phyloP scores from a whole-genome alignment of 306 rosid species.

The Cyclanthera cordifolia region DNA sequence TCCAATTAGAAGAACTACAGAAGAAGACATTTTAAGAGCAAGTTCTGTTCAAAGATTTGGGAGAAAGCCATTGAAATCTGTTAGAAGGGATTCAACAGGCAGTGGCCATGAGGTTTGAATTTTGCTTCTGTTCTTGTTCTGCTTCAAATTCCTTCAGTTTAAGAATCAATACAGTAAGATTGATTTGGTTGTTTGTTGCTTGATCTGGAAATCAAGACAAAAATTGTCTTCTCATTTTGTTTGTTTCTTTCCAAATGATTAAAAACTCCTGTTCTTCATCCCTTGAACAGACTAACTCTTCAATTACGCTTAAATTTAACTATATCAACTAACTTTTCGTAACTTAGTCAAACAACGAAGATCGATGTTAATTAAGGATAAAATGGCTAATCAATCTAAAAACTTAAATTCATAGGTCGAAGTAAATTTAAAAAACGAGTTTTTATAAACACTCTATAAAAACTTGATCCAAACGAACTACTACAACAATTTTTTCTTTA shows the following conservation, averaged over 20 bases:
- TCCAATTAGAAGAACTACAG: slow-evolving; percentile 74
- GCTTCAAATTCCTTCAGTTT: neutral
- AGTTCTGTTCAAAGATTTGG: slow-evolving; percentile 60
- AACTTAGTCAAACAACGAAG: no score
- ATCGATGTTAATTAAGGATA: no score
- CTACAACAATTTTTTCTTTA: no score
- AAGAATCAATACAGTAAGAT: neutral
- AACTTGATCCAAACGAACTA: no score
- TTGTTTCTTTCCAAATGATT: neutral
- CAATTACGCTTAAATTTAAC: no score
- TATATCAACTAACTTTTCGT: no score
- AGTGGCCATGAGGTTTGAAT: slow-evolving; percentile 79
- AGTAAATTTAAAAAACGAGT: no score
- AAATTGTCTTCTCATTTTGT: neutral
- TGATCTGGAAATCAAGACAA: slow-evolving; percentile 8
- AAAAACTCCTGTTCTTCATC: neutral
- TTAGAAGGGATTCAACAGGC: slow-evolving; percentile 75
- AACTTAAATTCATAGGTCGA: no score
- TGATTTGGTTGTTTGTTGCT: slow-evolving; percentile 5
- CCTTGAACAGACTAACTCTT: neutral
- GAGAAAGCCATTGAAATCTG: slow-evolving; percentile 51
- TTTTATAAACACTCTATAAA: no score
- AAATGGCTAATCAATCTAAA: no score
- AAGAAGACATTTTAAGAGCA: slow-evolving; percentile 68
- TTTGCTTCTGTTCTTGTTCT: neutral